Conservation (phyloP, 208 protist species). For the Leishmania major region DNA sequence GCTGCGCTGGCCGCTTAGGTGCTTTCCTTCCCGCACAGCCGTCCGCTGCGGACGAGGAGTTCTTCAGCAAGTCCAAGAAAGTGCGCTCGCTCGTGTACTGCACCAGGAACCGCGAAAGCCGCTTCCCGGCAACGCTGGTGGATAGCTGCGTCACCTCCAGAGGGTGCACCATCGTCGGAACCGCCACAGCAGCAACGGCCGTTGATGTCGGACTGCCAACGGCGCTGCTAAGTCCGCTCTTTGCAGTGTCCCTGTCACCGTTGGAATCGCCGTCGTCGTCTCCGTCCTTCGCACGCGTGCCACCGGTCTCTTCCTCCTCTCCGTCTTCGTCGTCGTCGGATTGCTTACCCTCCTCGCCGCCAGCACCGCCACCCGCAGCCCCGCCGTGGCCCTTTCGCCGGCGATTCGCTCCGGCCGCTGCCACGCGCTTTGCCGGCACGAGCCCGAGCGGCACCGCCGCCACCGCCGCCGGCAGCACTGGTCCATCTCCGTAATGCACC, state of each 20-base stretch:
- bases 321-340: background rate
- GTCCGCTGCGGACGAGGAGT: conserved; percentile 2
- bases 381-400: conserved; percentile 5
- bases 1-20: background rate
- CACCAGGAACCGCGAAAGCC: conserved; percentile 65
- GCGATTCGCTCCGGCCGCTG: background rate
- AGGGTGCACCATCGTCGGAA: conserved; percentile 44
- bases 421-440: conserved; percentile 24
- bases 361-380: conserved; percentile 3
- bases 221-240: conserved; percentile 9
- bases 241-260: background rate
- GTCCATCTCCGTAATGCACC: conserved; percentile 31
- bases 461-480: conserved; percentile 41
- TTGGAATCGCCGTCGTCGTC: background rate
- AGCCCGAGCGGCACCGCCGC: conserved; percentile 40
- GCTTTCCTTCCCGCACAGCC: background rate
- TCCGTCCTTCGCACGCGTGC: background rate
- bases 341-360: background rate
- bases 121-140: conserved; percentile 56
- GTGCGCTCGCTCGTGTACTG: conserved; percentile 82
- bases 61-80: conserved; percentile 63
- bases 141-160: conserved; percentile 57
- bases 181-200: background rate
- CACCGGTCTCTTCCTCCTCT: background rate
- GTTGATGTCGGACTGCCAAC: conserved; percentile 17